Evolutionary conservation across 2,329 filamentous ascomycete species (phyloP), one percentile per base, ranked within the genome.

Genomic region (Epichloe typhina): DNA sequence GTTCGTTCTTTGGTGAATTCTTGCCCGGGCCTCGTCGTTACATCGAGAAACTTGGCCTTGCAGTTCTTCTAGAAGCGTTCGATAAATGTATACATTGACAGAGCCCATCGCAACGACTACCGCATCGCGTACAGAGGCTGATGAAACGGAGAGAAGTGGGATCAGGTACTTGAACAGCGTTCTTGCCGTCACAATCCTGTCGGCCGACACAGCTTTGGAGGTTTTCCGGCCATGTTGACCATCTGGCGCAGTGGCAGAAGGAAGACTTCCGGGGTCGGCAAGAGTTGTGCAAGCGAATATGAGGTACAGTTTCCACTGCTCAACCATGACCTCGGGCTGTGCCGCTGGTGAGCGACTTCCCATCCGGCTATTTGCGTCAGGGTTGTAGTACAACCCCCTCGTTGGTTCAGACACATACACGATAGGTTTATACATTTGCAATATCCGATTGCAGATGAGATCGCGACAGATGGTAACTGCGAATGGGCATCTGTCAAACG

Each of bases 281-380:
- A 98, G 74, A 0, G 93, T 97, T 9, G 91, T 95, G 67, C 94
- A 98, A 9, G 91, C 93, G 69, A 98, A 96, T 50, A 96, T 90
- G 26, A 98, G 75, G 64, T 97, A 97, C 2, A 97, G 73, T 67
- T 96, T 97, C 91, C 91, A 98, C 64, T 98, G 93, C 66, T 97
- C 94, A 52, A 98, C 82, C 52, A 96, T 75, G 21, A 95, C 82
- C 59, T 95, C 89, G 0, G 90, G 86, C 17, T 89, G 85, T 1
- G 84, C 83, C 3, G 81, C 84, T 52, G 77, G 82, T 53, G 76
- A 78, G 62, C 80, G 73, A 57, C 66, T 69, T 1, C 69, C 66
- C 21, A 71, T 64, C 21, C 76, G 71, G 31, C 71, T 82, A 31
- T 73, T 72, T 6, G 76, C 70, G 46, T 83, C 79, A 17, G 77